Percentiles rank a stretch among this genome's conserved stretches.
Evolutionary conservation across 805 yeast genomes (phyloP).

Genomic region (Saccharomycopsis amapae): DNA sequence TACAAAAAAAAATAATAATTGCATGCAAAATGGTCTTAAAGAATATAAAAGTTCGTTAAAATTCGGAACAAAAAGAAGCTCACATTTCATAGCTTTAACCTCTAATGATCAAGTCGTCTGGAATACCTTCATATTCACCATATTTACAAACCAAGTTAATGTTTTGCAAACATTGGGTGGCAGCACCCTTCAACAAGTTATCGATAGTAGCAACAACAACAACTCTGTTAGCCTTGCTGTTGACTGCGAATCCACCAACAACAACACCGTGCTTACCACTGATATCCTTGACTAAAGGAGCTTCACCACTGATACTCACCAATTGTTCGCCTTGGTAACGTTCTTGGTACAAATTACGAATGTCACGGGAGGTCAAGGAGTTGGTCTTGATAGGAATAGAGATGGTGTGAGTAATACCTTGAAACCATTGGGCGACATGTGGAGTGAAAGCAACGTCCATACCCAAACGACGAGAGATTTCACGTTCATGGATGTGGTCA

Average conservation of each 20-base stretch:
- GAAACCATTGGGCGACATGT: slow-evolving; percentile 99
- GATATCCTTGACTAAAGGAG: slow-evolving; percentile 87
- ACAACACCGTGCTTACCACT: slow-evolving; percentile 93
- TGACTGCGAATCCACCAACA: slow-evolving; percentile 94
- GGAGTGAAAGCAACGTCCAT: slow-evolving; percentile 83
- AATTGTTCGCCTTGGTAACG: slow-evolving; percentile 82
- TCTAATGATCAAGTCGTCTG: slow-evolving; percentile 53
- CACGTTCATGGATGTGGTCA: slow-evolving; percentile 95
- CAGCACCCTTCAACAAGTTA: slow-evolving; percentile 94
- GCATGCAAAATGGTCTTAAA: no score
- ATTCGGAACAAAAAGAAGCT: no score
- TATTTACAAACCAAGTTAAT: slow-evolving; percentile 85
- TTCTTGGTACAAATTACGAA: slow-evolving; percentile 80
- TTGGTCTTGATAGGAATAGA: slow-evolving; percentile 75
- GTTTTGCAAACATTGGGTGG: slow-evolving; percentile 96
- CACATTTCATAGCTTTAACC: no score
- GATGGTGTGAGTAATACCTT: slow-evolving; percentile 91
- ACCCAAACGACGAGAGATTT: slow-evolving; percentile 77
- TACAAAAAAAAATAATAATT: no score
- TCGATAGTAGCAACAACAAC: slow-evolving; percentile 95
- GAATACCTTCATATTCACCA: slow-evolving; percentile 94
- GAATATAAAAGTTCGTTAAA: no score
- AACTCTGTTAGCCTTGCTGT: slow-evolving; percentile 79
- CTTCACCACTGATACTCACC: slow-evolving; percentile 80
- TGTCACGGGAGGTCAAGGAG: slow-evolving; percentile 67